phyloP scores from a whole-genome alignment of 208 protist species.

The Leishmania major region DNA sequence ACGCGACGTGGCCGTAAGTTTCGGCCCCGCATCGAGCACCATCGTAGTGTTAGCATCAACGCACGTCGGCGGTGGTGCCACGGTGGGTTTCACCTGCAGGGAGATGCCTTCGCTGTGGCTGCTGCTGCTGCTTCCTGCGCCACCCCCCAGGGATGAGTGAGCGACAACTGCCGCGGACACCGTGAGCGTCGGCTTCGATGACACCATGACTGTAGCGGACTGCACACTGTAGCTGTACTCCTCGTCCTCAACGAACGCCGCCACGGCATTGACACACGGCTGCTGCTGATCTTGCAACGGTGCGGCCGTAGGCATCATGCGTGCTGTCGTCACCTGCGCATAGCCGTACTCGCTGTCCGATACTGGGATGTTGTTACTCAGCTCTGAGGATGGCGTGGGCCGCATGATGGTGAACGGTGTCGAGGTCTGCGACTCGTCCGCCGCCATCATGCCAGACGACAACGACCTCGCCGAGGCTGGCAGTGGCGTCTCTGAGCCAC shows the following conservation, averaged over 20 bases:
- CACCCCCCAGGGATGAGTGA: slow-evolving; percentile 9
- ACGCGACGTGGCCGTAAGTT: background rate
- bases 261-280: background rate
- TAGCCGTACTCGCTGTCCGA: background rate
- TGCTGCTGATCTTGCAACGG: background rate
- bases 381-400: background rate
- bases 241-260: background rate
- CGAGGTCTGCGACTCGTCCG: background rate
- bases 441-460: background rate
- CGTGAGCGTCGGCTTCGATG: background rate
- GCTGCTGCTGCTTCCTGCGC: slow-evolving; percentile 14
- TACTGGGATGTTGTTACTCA: background rate
- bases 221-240: background rate
- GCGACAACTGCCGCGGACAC: slow-evolving; percentile 11
- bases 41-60: background rate
- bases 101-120: slow-evolving; percentile 15
- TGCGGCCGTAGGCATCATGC: background rate
- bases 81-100: background rate
- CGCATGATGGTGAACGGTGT: slow-evolving; percentile 18
- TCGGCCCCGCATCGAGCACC: background rate
- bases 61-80: background rate
- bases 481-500: background rate
- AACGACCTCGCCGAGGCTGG: background rate
- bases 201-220: background rate
- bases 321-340: background rate